Percentiles rank a stretch among this genome's conserved stretches.
phyloP scores from a whole-genome alignment of 176 grass and related monocot genomes.

The Paspalum notatum region DNA sequence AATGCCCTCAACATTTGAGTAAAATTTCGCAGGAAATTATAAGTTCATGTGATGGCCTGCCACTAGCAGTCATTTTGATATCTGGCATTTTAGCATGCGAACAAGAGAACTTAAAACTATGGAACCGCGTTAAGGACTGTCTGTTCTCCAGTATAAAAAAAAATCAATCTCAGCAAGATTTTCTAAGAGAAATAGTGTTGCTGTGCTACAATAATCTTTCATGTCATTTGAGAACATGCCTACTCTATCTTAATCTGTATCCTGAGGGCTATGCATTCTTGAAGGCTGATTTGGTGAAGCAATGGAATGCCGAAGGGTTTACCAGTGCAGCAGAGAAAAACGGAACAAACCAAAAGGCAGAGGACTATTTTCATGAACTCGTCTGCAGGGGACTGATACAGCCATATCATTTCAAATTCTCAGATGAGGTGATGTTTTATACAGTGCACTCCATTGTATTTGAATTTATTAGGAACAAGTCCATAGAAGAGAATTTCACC shows the following conservation, averaged over 20 bases:
- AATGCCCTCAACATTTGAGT: not conserved
- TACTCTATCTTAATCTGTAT: not conserved
- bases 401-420: not conserved
- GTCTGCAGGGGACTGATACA: not conserved
- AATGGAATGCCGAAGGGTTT: slow-evolving; percentile 10
- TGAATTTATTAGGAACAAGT: not conserved
- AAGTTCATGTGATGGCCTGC: not conserved
- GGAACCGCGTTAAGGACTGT: not conserved
- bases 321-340: too few relatives aligned
- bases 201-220: not conserved
- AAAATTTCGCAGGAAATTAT: not conserved
- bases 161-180: not conserved
- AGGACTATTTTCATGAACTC: slow-evolving; percentile 8
- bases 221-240: not conserved
- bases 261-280: not conserved
- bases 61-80: not conserved
- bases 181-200: not conserved
- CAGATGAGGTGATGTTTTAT: not conserved
- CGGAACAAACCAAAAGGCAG: too few relatives aligned
- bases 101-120: not conserved
- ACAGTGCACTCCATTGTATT: not conserved
- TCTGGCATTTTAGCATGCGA: not conserved
- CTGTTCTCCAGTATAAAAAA: not conserved
- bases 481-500: not conserved
- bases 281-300: not conserved